phyloP scores from a whole-genome alignment of 495 filamentous ascomycete species.

The Talaromyces liani region DNA sequence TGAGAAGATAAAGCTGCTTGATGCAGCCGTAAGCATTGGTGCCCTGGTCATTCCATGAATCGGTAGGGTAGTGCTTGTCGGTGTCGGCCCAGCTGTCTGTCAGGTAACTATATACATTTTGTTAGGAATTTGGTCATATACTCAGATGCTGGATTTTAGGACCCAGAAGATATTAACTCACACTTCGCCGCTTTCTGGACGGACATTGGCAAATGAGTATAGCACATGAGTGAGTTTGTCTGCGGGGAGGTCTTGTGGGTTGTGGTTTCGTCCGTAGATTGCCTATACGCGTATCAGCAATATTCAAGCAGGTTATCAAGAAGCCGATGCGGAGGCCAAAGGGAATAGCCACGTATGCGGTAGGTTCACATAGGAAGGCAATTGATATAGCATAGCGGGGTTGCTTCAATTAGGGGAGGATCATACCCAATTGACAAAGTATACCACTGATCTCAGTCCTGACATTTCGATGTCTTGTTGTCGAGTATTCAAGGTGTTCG shows the following conservation, averaged over 20 bases:
- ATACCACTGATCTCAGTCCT: constrained; percentile 39
- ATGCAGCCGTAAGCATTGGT: constrained; percentile 53
- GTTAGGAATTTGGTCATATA: background rate
- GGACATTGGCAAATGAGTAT: constrained; percentile 83
- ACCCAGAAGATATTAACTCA: constrained; percentile 25
- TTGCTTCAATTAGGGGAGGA: background rate
- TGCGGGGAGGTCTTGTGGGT: constrained; percentile 79
- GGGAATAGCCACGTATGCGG: background rate
- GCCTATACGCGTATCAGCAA: constrained; percentile 43
- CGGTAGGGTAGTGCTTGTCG: constrained; percentile 60
- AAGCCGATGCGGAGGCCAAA: background rate
- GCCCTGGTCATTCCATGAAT: constrained; percentile 39
- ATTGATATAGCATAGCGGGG: background rate
- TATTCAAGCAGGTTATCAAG: background rate
- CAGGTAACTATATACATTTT: constrained; percentile 42
- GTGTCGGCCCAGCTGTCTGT: constrained; percentile 83
- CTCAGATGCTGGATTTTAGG: background rate
- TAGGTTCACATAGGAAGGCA: background rate
- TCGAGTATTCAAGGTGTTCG: background rate
- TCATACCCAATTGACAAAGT: constrained; percentile 52
- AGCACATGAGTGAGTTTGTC: constrained; percentile 87
- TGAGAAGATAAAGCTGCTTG: constrained; percentile 90
- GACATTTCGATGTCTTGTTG: constrained; percentile 16
- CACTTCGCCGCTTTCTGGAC: constrained; percentile 69
- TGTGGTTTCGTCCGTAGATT: constrained; percentile 78